Evolutionary conservation across 2,329 filamentous ascomycete species (phyloP), one percentile per base, ranked within the genome.

Genomic region (Diaporthe velutina): DNA sequence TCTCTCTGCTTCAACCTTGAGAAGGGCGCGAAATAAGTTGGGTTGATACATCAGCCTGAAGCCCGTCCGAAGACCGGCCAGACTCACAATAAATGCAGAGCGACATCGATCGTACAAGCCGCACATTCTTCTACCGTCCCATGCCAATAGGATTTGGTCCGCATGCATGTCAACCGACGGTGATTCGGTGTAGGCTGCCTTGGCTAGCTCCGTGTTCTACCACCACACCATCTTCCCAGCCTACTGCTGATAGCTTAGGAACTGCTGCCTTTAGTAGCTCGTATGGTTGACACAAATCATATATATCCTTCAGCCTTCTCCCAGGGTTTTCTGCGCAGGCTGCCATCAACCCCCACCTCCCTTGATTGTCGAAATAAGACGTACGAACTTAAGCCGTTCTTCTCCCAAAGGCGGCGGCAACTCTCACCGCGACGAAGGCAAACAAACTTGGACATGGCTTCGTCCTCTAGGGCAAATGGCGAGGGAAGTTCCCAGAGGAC

Each of bases 401-500:
- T 12, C 38, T 13, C 12, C 30, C 64, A 8, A 52, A 13, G 6
- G 33, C 8, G 22, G 19, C 45, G 33, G 40, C 30, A 50, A 50
- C 28, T 45, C 17, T 38, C 42, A 17, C 15, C n/a, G 17, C 50
- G 40, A n/a, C 38, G 22, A 58, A 25, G 17, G 30, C 25, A 42
- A 28, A 58, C n/a, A 2, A 19, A 10, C 19, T 35, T 25, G 15
- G 22, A 12, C 35, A 70, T 75, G 48, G 30, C 70, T 28, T 40
- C 40, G 17, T 38, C 61, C 28, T 22, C 60, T 28, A 30, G 52
- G 42, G 30, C 28, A n/a, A 73, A 73, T n/a, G 70, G 74, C 10
- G 74, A 73, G 64, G 71, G 74, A 13, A 66, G 55, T 28, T 70
- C 74, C 15, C 45, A 66, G 30, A 42, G 55, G 30, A 84, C 84